Percentiles rank a stretch among this genome's conserved stretches.
phyloP scores from a whole-genome alignment of 805 yeast genomes.

The Saccharomycopsis olivae region DNA sequence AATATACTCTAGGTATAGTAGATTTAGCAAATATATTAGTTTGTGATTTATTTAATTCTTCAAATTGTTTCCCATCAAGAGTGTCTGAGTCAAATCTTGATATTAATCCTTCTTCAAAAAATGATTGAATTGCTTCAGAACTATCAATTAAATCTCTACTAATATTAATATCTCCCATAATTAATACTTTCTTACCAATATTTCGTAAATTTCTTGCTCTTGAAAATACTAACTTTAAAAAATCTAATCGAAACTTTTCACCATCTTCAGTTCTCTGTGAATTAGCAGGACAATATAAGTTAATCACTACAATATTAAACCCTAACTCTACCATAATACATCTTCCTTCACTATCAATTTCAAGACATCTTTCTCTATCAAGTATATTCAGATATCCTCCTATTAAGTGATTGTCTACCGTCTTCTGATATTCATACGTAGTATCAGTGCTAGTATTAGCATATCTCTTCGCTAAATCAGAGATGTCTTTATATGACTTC shows the following conservation, averaged over 20 bases:
- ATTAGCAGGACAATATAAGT: constrained; percentile 87
- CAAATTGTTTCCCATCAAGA: constrained; percentile 24
- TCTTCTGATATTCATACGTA: constrained; percentile 19
- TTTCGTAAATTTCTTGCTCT: constrained; percentile 48
- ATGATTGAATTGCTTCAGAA: constrained; percentile 53
- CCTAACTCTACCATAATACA: constrained; percentile 66
- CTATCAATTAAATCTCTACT: constrained; percentile 72
- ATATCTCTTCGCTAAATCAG: constrained; percentile 17
- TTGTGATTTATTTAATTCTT: constrained; percentile 24
- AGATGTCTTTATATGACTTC: constrained; percentile 12
- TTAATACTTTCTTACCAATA: constrained; percentile 56
- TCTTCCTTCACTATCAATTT: constrained; percentile 78
- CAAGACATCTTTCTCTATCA: constrained; percentile 25
- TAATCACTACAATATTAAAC: constrained; percentile 46
- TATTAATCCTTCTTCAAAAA: constrained; percentile 29
- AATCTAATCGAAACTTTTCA: constrained; percentile 45
- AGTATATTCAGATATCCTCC: constrained; percentile 52
- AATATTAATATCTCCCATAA: constrained; percentile 87
- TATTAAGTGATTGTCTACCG: constrained; percentile 27
- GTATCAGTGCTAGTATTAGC: constrained; percentile 23
- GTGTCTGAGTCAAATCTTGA: constrained; percentile 15
- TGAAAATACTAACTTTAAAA: constrained; percentile 46
- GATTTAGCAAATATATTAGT: constrained; percentile 27
- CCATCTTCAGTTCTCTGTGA: constrained; percentile 63
- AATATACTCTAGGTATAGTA: constrained; percentile 12